Evolutionary conservation across 257 asterid genomes (phyloP).

Genomic region (Thymus mandschuricus): DNA sequence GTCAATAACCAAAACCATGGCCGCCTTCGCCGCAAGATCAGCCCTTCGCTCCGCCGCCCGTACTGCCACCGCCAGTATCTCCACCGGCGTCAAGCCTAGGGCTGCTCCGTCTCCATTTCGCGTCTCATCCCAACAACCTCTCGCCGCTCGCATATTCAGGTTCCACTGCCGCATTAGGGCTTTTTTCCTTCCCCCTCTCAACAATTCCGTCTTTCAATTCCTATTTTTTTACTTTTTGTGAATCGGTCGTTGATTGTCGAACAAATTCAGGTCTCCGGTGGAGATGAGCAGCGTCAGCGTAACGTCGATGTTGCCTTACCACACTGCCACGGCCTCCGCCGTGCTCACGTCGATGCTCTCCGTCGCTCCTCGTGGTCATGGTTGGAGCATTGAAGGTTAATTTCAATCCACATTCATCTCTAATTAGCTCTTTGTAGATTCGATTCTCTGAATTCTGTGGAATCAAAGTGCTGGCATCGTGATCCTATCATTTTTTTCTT

Average conservation of each 20-base stretch:
- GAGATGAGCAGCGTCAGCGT: slow-evolving; percentile 65
- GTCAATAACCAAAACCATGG: too few species aligned
- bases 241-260: neutral
- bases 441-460: slow-evolving; percentile 11
- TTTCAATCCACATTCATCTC: too few species aligned
- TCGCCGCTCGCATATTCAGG: slow-evolving; percentile 77
- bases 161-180: slow-evolving; percentile 25
- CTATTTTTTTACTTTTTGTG: too few species aligned
- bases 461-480: neutral
- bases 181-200: neutral
- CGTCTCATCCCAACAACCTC: slow-evolving; percentile 30
- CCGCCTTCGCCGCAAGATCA: neutral
- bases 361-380: slow-evolving; percentile 66
- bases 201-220: neutral
- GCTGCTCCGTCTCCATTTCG: neutral
- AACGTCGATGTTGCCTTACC: slow-evolving; percentile 77
- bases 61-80: neutral
- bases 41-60: neutral
- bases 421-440: too few species aligned
- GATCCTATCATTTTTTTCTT: neutral
- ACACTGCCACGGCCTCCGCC: slow-evolving; percentile 87
- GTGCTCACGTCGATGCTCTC: slow-evolving; percentile 86
- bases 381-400: slow-evolving; percentile 86
- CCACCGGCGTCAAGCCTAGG: neutral
- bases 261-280: slow-evolving; percentile 63